Conservation (phyloP, 352 stramenopile genomes). For the Phytophthora tubulina region DNA sequence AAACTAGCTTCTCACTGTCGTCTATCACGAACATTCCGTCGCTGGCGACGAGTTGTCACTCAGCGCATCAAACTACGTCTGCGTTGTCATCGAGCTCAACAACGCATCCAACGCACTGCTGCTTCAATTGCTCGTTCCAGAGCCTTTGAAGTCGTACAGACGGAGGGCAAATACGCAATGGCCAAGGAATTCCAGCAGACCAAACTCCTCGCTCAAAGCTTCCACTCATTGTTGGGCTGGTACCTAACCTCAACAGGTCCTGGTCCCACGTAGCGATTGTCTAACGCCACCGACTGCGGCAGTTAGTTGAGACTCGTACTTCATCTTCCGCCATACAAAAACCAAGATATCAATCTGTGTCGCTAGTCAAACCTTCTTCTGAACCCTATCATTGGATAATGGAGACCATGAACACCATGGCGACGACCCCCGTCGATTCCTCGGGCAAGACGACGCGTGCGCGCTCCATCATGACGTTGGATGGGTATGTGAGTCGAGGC, state of each 20-base stretch:
- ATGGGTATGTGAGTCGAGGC: slow-evolving; percentile 36
- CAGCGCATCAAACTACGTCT: slow-evolving; percentile 27
- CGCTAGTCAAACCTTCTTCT: not conserved
- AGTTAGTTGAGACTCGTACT: not conserved
- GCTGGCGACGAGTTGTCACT: slow-evolving; percentile 24
- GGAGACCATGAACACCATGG: slow-evolving; percentile 12
- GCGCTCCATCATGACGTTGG: slow-evolving; percentile 41
- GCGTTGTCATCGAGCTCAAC: slow-evolving; percentile 24
- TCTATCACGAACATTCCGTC: slow-evolving; percentile 19
- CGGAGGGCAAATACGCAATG: slow-evolving; percentile 58
- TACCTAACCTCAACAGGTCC: slow-evolving; percentile 2
- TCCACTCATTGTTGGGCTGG: slow-evolving; percentile 38
- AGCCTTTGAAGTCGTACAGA: slow-evolving; percentile 33
- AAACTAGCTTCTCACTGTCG: slow-evolving; percentile 30
- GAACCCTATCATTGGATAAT: slow-evolving; percentile 10
- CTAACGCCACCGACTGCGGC: slow-evolving; percentile 3
- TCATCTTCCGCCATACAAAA: slow-evolving; percentile 11
- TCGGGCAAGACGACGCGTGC: slow-evolving; percentile 1
- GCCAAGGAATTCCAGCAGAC: slow-evolving; percentile 55
- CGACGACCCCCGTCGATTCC: not conserved
- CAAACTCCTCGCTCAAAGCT: slow-evolving; percentile 29
- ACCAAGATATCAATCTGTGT: not conserved
- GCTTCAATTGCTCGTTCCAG: slow-evolving; percentile 7
- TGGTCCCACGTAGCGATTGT: slow-evolving; percentile 1
- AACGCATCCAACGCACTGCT: slow-evolving; percentile 12